phyloP scores from a whole-genome alignment of 2,329 filamentous ascomycete species.

The Cryoendolithus antarcticus region DNA sequence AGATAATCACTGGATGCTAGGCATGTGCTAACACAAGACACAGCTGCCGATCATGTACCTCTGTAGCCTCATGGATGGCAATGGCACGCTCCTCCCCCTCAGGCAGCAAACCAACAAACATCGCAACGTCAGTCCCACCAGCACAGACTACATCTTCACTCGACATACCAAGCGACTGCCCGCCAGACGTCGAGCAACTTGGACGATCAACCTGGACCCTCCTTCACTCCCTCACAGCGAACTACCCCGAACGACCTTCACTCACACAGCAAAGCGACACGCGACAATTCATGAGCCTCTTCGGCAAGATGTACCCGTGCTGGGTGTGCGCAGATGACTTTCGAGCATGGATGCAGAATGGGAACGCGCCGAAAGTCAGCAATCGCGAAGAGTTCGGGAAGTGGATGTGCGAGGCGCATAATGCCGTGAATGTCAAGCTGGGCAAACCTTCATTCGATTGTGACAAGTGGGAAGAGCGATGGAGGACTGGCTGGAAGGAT shows the following conservation, averaged over 20 bases:
- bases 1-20: neutral
- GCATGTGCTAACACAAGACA: neutral
- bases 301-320: slow-evolving; percentile 84
- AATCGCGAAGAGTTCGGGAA: slow-evolving; percentile 57
- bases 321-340: slow-evolving; percentile 94
- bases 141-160: slow-evolving; percentile 18
- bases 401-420: slow-evolving; percentile 80
- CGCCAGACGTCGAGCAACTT: slow-evolving; percentile 76
- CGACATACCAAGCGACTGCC: slow-evolving; percentile 55
- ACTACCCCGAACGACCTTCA: slow-evolving; percentile 63
- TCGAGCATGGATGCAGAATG: slow-evolving; percentile 59
- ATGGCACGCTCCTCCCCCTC: slow-evolving; percentile 40
- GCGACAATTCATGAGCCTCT: slow-evolving; percentile 62
- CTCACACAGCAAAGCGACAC: slow-evolving; percentile 62
- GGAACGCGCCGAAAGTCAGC: slow-evolving; percentile 51
- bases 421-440: slow-evolving; percentile 77
- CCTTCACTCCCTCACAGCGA: slow-evolving; percentile 79
- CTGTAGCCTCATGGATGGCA: slow-evolving; percentile 45
- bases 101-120: slow-evolving; percentile 17
- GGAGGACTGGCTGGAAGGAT: slow-evolving; percentile 78
- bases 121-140: slow-evolving; percentile 23
- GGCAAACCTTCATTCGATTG: slow-evolving; percentile 91
- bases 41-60: slow-evolving; percentile 62
- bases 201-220: slow-evolving; percentile 88
- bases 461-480: slow-evolving; percentile 79